phyloP scores from a whole-genome alignment of 192 early-diverging fungal genomes.

The Rhizoclosmatium globosum region DNA sequence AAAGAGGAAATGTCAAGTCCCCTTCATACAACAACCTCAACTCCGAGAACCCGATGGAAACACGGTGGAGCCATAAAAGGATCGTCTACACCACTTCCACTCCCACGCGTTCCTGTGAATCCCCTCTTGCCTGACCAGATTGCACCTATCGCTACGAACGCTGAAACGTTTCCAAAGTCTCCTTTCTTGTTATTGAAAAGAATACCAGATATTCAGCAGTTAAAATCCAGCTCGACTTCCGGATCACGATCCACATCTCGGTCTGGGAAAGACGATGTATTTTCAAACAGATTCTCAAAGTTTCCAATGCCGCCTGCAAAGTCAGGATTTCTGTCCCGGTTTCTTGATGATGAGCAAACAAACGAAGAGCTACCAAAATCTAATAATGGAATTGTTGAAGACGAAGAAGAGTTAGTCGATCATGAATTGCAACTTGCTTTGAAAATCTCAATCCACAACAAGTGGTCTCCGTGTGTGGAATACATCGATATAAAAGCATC shows the following conservation, averaged over 20 bases:
- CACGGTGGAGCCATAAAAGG: not conserved
- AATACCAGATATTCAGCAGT: not conserved
- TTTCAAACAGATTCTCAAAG: too few relatives aligned
- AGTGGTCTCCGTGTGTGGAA: constrained; percentile 1
- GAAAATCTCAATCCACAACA: not conserved
- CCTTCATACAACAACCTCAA: not conserved
- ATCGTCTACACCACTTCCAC: not conserved
- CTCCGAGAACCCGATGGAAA: constrained; percentile 4
- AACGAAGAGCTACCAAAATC: too few relatives aligned
- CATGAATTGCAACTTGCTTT: not conserved
- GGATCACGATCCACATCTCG: too few relatives aligned
- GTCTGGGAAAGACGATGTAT: too few relatives aligned
- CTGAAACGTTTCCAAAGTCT: too few relatives aligned
- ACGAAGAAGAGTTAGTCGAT: not conserved
- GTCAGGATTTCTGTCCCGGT: too few relatives aligned
- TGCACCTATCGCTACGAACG: too few relatives aligned
- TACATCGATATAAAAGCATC: not conserved
- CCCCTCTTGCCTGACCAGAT: too few relatives aligned
- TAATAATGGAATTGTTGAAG: not conserved
- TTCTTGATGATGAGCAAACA: too few relatives aligned
- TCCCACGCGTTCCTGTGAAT: too few relatives aligned
- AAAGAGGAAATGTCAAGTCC: not conserved
- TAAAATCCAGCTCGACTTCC: not conserved
- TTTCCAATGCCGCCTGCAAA: too few relatives aligned
- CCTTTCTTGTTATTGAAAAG: not conserved